Evolutionary conservation across 108 stramenopile species (phyloP).

Genomic region (Pseudonitzschia delicatissima): DNA sequence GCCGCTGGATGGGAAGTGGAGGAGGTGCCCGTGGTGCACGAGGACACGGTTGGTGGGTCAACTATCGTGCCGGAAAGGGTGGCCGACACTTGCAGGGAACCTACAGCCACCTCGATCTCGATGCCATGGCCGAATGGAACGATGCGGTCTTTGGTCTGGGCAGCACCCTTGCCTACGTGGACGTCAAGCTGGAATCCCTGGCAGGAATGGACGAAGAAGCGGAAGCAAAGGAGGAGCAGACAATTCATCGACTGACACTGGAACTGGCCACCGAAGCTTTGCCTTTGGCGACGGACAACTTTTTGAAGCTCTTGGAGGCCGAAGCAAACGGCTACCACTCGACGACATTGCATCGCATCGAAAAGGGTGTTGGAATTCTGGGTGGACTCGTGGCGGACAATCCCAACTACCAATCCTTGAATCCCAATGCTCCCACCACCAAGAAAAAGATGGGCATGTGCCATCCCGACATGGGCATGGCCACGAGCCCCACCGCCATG

Average conservation of each 20-base stretch:
- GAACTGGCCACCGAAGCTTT: conserved; percentile 67
- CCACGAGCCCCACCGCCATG: conserved; percentile 26
- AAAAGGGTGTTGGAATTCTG: conserved; percentile 66
- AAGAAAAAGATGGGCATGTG: conserved; percentile 31
- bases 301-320: conserved; percentile 40
- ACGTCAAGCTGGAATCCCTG: conserved; percentile 32
- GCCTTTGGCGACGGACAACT: conserved; percentile 68
- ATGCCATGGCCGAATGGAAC: conserved; percentile 56
- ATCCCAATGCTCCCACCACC: background rate
- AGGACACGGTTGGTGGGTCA: conserved; percentile 83
- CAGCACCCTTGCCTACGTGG: conserved; percentile 34
- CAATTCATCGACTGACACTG: conserved; percentile 45
- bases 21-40: conserved; percentile 72
- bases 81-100: conserved; percentile 91
- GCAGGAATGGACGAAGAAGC: background rate
- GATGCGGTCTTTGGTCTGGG: conserved; percentile 57
- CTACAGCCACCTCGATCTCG: conserved; percentile 60
- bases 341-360: conserved; percentile 63
- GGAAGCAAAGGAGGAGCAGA: conserved; percentile 15
- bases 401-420: conserved; percentile 4
- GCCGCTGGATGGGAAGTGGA: conserved; percentile 30
- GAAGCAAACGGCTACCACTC: conserved; percentile 54
- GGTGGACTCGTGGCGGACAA: conserved; percentile 60
- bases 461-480: conserved; percentile 17
- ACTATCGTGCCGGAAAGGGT: conserved; percentile 81